These are phyloP conservation scores for Pyropia yezoensis DNA, from an alignment of 23 red algal species.

Conservation along the genomic window DNA sequence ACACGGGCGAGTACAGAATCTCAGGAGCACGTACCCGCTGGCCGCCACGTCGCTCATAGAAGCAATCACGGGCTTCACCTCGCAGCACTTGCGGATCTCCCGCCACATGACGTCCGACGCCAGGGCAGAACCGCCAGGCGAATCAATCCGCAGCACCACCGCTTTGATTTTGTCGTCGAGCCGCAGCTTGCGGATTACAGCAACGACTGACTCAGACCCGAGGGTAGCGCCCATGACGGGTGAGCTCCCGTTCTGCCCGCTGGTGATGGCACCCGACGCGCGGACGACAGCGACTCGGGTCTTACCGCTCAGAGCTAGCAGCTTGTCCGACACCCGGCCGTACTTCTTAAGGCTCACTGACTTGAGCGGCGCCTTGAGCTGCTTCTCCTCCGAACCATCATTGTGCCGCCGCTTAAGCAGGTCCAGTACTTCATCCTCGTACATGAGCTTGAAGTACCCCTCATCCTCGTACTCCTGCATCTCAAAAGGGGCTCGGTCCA, in stretches of 20 bases:
- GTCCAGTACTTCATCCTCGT: conserved; percentile 75
- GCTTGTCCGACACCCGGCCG: conserved; percentile 17
- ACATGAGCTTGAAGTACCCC: conserved; percentile 55
- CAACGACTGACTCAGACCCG: conserved; percentile 69
- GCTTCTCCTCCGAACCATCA: conserved; percentile 12
- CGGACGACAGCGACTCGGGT: conserved; percentile 75
- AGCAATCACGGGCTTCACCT: conserved; percentile 81
- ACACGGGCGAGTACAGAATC: too few species aligned
- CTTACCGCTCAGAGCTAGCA: conserved; percentile 45
- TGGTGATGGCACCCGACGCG: conserved; percentile 74
- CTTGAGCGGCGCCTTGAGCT: conserved; percentile 29
- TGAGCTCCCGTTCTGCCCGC: conserved; percentile 46
- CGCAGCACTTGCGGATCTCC: conserved; percentile 37
- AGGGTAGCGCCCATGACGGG: conserved; percentile 53
- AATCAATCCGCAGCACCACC: conserved; percentile 78
- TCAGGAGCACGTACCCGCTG: conserved; percentile 20
- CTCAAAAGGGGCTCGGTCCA: conserved; percentile 55
- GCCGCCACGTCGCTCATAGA: conserved; percentile 79
- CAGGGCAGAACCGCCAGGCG: conserved; percentile 81
- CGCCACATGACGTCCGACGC: conserved; percentile 86
- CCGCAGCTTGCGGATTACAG: conserved; percentile 58
- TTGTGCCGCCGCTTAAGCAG: conserved; percentile 55
- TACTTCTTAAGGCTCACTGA: conserved; percentile 42
- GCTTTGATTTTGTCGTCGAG: conserved; percentile 53
- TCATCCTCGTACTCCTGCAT: conserved; percentile 59